These are phyloP conservation scores for Lentinula boryana DNA, from an alignment of 768 basidiomycete genomes.

Conservation along the genomic window DNA sequence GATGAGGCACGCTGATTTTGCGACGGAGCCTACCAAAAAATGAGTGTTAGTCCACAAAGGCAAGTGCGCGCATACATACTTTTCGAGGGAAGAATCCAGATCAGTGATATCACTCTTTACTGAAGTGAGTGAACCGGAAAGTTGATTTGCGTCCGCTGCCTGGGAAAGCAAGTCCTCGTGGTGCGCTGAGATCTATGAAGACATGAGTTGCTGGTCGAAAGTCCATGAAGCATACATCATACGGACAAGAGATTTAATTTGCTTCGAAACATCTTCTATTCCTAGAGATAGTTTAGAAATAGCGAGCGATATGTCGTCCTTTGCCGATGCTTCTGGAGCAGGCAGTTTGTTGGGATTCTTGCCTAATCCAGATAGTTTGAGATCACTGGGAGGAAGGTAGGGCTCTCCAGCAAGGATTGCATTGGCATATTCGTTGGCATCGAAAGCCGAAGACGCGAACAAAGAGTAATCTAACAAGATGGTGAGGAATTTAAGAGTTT, in stretches of 20 bases:
- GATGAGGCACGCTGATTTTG: conserved; percentile 85
- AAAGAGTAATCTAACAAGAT: conserved; percentile 54
- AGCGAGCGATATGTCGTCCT: conserved; percentile 86
- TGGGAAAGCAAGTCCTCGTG: conserved; percentile 79
- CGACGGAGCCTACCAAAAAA: conserved; percentile 53
- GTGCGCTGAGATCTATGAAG: conserved; percentile 65
- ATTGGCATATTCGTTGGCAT: conserved; percentile 88
- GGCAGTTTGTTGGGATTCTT: conserved; percentile 23
- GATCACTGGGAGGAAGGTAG: conserved; percentile 43
- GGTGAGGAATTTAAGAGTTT: background rate
- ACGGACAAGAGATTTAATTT: conserved; percentile 79
- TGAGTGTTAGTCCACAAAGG: conserved; percentile 12
- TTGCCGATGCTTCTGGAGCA: conserved; percentile 48
- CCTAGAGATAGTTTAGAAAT: conserved; percentile 83
- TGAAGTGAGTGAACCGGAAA: conserved; percentile 62
- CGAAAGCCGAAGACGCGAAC: conserved; percentile 72
- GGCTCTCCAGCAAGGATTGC: conserved; percentile 80
- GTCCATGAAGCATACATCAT: background rate
- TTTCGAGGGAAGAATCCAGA: conserved; percentile 70
- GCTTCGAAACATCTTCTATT: conserved; percentile 88
- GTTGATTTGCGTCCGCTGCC: conserved; percentile 67
- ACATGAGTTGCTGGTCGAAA: background rate
- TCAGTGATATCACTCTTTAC: conserved; percentile 69
- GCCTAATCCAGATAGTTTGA: conserved; percentile 21
- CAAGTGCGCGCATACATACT: conserved; percentile 37